Conservation (phyloP, 2,329 filamentous ascomycete species). For the Pestalotiopsis sp. region DNA sequence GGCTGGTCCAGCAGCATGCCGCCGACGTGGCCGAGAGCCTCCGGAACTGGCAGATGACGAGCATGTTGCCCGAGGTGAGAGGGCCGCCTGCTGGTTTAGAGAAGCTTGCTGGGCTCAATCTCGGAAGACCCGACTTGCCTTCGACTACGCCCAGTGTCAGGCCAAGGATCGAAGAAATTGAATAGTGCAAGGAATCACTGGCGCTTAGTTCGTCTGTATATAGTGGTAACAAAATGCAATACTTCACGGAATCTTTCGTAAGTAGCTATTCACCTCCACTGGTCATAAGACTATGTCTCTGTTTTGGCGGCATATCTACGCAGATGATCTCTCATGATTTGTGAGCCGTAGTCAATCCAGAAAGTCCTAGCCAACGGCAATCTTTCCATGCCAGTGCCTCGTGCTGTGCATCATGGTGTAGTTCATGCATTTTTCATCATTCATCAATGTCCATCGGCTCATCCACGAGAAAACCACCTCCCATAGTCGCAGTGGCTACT, state of each 20-base stretch:
- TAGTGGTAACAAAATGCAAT: neutral
- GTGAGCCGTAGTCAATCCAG: no score
- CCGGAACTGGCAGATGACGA: conserved; percentile 61
- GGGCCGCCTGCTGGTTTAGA: conserved; percentile 26
- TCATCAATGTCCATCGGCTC: neutral
- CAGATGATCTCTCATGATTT: no score
- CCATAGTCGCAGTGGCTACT: neutral
- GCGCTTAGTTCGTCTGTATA: neutral
- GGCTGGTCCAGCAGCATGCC: conserved; percentile 68
- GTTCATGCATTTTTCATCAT: neutral
- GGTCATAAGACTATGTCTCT: no score
- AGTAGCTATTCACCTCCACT: no score
- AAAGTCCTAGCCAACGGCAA: no score
- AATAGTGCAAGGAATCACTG: conserved; percentile 18
- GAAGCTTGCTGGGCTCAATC: conserved; percentile 40
- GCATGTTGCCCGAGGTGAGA: conserved; percentile 42
- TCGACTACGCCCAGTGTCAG: conserved; percentile 14
- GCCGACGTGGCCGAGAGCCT: conserved; percentile 68
- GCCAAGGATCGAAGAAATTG: conserved; percentile 35
- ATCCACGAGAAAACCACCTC: neutral
- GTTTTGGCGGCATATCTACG: no score
- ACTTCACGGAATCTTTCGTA: neutral
- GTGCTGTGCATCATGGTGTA: neutral
- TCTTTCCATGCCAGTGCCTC: no score
- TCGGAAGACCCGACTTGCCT: conserved; percentile 22